Evolutionary conservation across 805 yeast genomes (phyloP), one percentile per base, ranked within the genome.

Genomic region (Candida anglica): DNA sequence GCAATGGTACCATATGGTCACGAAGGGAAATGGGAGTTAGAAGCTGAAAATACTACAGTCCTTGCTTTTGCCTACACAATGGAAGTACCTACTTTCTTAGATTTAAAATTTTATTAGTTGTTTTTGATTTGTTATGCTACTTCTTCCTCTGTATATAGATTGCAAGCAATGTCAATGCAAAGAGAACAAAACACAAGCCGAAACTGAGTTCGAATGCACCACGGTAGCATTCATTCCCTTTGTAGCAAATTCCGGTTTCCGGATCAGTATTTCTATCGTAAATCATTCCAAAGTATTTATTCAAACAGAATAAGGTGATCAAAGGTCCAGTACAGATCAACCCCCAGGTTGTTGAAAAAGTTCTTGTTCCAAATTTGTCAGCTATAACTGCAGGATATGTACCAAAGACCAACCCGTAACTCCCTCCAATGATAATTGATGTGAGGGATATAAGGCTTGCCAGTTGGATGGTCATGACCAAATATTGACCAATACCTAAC

Each of bases 301-400:
- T 77, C 40, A 82, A 63, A 2, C 65, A 32, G 44, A 73, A 75
- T 26, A 83, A 70, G 0, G 74, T 60, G 3, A 75, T 28, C 15
- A 81, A 57, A 1, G 87, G 86, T 6, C 89, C 89, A 0, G 87
- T 78, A 16, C 88, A 80, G 11, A 77, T 57, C 26, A 83, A 58
- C 0, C 91, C 87, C 91, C 93, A 84, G 1, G 81, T 69, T 0
- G 89, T 81, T 15, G 87, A 77, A 52, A 81, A 84, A 0, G 77
- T 71, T 5, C 59, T 66, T 0, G 85, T 71, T 2, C 89, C 89
- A 58, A 81, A 82, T 10, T 67, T 61, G 42, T 84, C 94, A 0
- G 88, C 88, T 19, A 82, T 68, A 2, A 81, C 69, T 1, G 89
- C 82, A 3, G 94, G 94, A 51, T 79, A 79, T 0, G 81, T 74